A percentile compares a stretch with the other conserved stretches of the same genome.
phyloP scores from a whole-genome alignment of 371 early-diverging fungal species.

The Dichotomocladium elegans region DNA sequence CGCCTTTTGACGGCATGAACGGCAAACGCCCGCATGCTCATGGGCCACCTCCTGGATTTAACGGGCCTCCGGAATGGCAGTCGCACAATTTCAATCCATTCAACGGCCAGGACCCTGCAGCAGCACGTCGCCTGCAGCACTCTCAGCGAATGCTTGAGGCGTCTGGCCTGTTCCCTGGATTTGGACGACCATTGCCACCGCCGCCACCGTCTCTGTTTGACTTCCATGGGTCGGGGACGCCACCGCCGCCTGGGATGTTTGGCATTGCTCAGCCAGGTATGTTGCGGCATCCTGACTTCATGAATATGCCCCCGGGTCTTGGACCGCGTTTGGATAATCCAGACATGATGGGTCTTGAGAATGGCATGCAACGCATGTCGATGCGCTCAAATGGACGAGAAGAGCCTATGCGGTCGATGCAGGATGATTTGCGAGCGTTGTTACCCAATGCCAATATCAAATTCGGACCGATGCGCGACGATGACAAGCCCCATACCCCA shows the following conservation, averaged over 20 bases:
- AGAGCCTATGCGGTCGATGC: slow-evolving; percentile 21
- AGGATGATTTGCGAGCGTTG: slow-evolving; percentile 61
- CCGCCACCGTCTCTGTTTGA: slow-evolving; percentile 12
- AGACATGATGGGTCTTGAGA: slow-evolving; percentile 1
- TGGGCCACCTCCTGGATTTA: slow-evolving; percentile 23
- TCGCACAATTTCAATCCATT: slow-evolving; percentile 38
- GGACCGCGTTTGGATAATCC: slow-evolving; percentile 2
- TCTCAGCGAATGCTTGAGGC: slow-evolving; percentile 52
- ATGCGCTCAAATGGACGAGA: slow-evolving; percentile 4
- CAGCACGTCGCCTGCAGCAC: slow-evolving; percentile 43
- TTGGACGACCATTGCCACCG: slow-evolving; percentile 11
- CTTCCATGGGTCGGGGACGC: slow-evolving; percentile 7
- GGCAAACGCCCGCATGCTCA: slow-evolving; percentile 8
- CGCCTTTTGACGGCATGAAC: neutral
- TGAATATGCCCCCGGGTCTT: slow-evolving; percentile 14
- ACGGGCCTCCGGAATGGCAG: slow-evolving; percentile 30
- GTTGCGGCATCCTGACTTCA: slow-evolving; percentile 11
- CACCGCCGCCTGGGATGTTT: slow-evolving; percentile 27
- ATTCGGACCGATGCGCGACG: slow-evolving; percentile 47
- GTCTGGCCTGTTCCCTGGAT: slow-evolving; percentile 35
- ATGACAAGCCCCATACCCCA: slow-evolving; percentile 3
- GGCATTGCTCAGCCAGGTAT: slow-evolving; percentile 4
- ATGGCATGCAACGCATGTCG: slow-evolving; percentile 3
- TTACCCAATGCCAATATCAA: slow-evolving; percentile 72
- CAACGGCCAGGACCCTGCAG: slow-evolving; percentile 41